Evolutionary conservation across 768 basidiomycete genomes (phyloP).

Genomic region (Galerina marginata): DNA sequence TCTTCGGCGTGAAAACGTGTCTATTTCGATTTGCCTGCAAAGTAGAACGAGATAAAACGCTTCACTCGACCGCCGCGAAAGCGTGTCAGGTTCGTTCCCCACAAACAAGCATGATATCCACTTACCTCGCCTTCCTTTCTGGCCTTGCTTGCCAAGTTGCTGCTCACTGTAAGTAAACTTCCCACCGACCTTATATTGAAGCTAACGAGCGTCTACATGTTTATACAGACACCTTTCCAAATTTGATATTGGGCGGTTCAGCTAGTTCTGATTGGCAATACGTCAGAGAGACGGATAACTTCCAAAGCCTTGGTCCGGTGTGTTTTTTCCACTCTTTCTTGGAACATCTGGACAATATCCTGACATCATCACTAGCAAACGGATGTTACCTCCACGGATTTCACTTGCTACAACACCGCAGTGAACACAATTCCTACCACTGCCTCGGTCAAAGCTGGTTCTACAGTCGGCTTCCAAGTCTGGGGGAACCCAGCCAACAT

Average conservation of each 20-base stretch:
- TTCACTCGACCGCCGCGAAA: too few relatives aligned
- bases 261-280: constrained; percentile 43
- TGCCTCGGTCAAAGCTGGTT: constrained; percentile 48
- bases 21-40: too few relatives aligned
- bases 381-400: constrained; percentile 47
- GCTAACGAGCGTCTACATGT: not conserved
- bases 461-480: constrained; percentile 45
- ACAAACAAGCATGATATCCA: not conserved
- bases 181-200: not conserved
- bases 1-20: not conserved
- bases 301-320: constrained; percentile 42
- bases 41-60: not conserved
- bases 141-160: constrained; percentile 4
- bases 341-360: not conserved
- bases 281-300: constrained; percentile 52
- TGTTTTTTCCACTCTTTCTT: constrained; percentile 3
- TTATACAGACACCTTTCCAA: constrained; percentile 47
- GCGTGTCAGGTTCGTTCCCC: not conserved
- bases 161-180: not conserved
- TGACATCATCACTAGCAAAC: constrained; percentile 34
- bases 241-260: constrained; percentile 44
- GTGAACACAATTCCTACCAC: constrained; percentile 46
- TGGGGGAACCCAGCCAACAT: constrained; percentile 39
- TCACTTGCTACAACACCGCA: constrained; percentile 50
- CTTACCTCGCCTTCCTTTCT: not conserved